Evolutionary conservation across 208 protist species (phyloP), one percentile per base, ranked within the genome.

Genomic region (Leishmania braziliensis): DNA sequence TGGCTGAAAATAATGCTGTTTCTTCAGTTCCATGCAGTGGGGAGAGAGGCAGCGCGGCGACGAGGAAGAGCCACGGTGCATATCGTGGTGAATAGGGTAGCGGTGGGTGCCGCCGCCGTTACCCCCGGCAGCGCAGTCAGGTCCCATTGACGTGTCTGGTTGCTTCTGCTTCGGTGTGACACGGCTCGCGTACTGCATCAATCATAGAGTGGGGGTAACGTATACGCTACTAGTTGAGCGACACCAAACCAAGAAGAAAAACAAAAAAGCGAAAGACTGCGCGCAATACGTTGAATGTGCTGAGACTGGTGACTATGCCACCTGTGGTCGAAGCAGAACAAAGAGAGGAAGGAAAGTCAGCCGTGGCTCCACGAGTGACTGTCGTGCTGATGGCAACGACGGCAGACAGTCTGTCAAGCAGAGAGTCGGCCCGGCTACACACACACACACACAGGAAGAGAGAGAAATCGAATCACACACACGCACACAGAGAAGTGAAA

Each of bases 31-130:
- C 53, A 23, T 68, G 53, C 26, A 8, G 72, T 58, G 80, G 0
- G 46, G n/a, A 48, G 73, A 84, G 18, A 8, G 68, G 46, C 56
- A 62, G 33, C 18, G 75, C 33, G 75, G 78, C 16, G 69, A 50
- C 54, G 80, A 60, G 8, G 68, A 62, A 53, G 48, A 3, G 20
- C 54, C 75, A 9, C 36, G 26, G 43, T 58, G 39, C 54, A 80
- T 23, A 71, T 80, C 63, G n/a, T 60, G 74, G n/a, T 75, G 20
- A 33, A 26, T 9, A 26, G 71, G n/a, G 43, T 58, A 77, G 16
- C 48, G 72, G 39, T 51, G 68, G 18, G 16, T 53, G 5, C 29
- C 72, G 46, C 72, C 53, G 29, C 72, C 51, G 51, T 26, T 43
- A 76, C 53, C 51, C 33, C 33, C 33, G 51, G 29, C 18, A 53